Base-by-base conservation (phyloP, 2,329 filamentous ascomycete species). In the Sphaerostilbella broomeana region DNA sequence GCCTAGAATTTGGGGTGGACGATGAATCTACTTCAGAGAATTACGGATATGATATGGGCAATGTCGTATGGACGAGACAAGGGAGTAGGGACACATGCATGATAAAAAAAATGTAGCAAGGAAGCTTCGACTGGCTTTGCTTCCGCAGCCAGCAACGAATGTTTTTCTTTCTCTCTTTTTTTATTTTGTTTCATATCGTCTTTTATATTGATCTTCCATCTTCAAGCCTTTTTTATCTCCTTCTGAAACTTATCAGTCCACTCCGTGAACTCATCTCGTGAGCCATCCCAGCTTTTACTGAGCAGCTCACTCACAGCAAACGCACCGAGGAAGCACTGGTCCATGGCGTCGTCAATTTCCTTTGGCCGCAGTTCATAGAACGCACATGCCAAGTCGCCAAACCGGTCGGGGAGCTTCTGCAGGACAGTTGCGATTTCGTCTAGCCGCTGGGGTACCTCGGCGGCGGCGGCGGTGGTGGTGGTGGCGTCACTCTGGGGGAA, bases 251-350 rank as follows among this genome's bases (percentile, higher is more conserved):
- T 74, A 9, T 65, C 68, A n/a, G 73, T 77, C 88, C 88, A 94
- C 12, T 74, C 68, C 0, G 80, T 83, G 54, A 94, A 94, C 52
- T 83, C 85, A 52, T 95, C 88, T 13, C 75, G 69, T 32, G 72
- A 61, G 0, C 73, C 80, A 3, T 73, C 62, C 84, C 84, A 89
- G 15, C 70, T 68, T 43, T 68, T 63, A 35, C 66, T 64, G 10
- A 86, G 60, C 33, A 81, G 54, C 40, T 75, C 70, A 0, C 73
- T 69, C 0, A 71, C 73, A 1, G 61, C 64, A 48, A 74, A 73
- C 0, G 82, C 79, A 35, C 78, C 72, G 2, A 67, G 62, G 44
- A 80, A 77, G 50, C 80, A 81, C 27, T 70, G 65, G 4, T 74
- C 68, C 64, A 86, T 71, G 16, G 63, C 63, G 6, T 60, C 57